These are phyloP conservation scores for Gynostemma pentaphyllum DNA, from an alignment of 306 rosid species.

Conservation along the genomic window DNA sequence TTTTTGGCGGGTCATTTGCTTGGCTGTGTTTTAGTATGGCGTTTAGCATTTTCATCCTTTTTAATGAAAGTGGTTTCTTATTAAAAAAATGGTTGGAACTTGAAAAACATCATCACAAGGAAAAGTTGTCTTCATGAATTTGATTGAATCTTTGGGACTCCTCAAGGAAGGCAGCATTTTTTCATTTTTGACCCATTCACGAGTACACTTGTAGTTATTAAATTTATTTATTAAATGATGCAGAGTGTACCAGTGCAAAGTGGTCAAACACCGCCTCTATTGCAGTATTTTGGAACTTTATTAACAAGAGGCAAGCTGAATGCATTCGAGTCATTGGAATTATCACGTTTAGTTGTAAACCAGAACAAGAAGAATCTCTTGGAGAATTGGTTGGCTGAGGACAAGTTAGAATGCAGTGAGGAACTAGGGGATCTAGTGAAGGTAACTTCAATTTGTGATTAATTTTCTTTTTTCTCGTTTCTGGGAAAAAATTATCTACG, in stretches of 20 bases:
- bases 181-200: background rate
- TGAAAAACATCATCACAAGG: background rate
- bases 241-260: slow-evolving; percentile 99
- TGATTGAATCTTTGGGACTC: background rate
- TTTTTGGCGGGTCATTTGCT: no score
- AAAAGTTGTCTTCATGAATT: background rate
- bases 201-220: background rate
- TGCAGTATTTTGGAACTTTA: slow-evolving; percentile 98
- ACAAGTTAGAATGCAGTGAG: slow-evolving; percentile 98
- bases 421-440: slow-evolving; percentile 98
- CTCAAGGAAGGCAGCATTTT: background rate
- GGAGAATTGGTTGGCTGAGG: slow-evolving; percentile 99
- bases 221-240: slow-evolving; percentile 12
- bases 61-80: no score
- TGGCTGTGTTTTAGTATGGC: no score
- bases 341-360: slow-evolving; percentile 94
- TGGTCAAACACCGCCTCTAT: slow-evolving; percentile 96
- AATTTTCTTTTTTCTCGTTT: background rate
- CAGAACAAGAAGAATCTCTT: slow-evolving; percentile 95
- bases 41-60: no score
- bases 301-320: slow-evolving; percentile 91
- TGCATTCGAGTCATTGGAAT: slow-evolving; percentile 87
- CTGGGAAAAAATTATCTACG: background rate
- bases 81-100: background rate
- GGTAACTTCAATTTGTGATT: slow-evolving; percentile 35